Evolutionary conservation across 1,139 yeast species (phyloP).

Genomic region (Schwanniomyces etchellsii): DNA sequence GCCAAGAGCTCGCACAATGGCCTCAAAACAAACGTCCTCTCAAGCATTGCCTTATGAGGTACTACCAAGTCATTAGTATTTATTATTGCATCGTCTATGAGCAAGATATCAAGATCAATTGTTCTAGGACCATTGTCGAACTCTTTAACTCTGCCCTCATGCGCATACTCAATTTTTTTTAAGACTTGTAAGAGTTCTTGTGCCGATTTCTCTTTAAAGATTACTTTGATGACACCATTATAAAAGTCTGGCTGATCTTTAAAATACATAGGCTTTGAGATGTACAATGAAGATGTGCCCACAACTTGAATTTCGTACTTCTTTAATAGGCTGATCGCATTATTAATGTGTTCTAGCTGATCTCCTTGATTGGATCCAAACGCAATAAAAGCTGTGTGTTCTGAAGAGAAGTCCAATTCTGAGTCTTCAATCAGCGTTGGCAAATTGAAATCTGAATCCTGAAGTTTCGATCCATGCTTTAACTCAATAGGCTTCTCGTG

Average conservation of each 20-base stretch:
- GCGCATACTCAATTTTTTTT: slow-evolving; percentile 73
- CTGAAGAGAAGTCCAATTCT: slow-evolving; percentile 7
- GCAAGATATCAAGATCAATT: slow-evolving; percentile 80
- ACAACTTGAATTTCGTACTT: slow-evolving; percentile 40
- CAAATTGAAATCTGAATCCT: slow-evolving; percentile 22
- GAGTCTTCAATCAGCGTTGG: slow-evolving; percentile 26
- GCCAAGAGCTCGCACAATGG: slow-evolving; percentile 80
- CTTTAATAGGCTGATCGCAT: slow-evolving; percentile 51
- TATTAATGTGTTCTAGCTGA: slow-evolving; percentile 53
- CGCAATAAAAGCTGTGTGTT: slow-evolving; percentile 67
- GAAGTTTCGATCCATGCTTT: neutral
- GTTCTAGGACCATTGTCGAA: slow-evolving; percentile 89
- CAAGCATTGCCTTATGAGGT: slow-evolving; percentile 87
- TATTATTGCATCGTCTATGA: slow-evolving; percentile 56
- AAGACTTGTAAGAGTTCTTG: slow-evolving; percentile 52
- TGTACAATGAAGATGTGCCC: slow-evolving; percentile 71
- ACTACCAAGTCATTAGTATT: slow-evolving; percentile 58
- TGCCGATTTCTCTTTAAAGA: slow-evolving; percentile 50
- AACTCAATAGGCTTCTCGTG: slow-evolving; percentile 17
- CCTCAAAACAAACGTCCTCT: slow-evolving; percentile 81
- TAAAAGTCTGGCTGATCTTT: slow-evolving; percentile 75
- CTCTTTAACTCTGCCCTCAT: slow-evolving; percentile 65
- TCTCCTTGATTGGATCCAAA: slow-evolving; percentile 88
- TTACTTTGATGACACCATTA: slow-evolving; percentile 75
- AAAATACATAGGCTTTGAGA: slow-evolving; percentile 90